Conservation (phyloP, 306 rosid genomes). For the Mucuna pruriens region DNA sequence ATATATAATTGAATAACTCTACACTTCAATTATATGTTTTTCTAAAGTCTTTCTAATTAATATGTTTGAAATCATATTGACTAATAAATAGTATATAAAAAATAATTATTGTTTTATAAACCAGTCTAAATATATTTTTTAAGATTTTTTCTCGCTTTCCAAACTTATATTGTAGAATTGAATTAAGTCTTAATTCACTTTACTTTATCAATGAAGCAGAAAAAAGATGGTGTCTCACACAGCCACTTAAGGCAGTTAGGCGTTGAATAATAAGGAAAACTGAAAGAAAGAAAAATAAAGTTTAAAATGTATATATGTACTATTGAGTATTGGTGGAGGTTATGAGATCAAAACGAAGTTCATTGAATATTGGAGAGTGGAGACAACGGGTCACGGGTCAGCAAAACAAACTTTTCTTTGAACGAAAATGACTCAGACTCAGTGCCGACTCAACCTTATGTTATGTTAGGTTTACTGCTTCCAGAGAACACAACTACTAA, state of each 20-base stretch:
- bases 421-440: slow-evolving; percentile 39
- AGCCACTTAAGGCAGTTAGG: slow-evolving; percentile 31
- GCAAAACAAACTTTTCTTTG: neutral
- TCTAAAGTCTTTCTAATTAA: neutral
- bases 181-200: no score
- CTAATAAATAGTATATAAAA: no score
- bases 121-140: no score
- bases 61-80: no score
- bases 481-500: neutral
- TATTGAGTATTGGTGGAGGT: neutral
- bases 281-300: neutral
- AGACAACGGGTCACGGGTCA: slow-evolving; percentile 39
- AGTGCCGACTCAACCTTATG: slow-evolving; percentile 20
- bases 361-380: slow-evolving; percentile 7
- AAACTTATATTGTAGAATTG: no score
- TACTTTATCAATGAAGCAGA: neutral
- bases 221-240: neutral
- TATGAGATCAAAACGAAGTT: neutral
- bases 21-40: neutral
- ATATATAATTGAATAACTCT: neutral
- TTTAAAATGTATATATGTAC: neutral
- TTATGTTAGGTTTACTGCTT: slow-evolving; percentile 17
- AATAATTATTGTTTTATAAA: no score
- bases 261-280: neutral
- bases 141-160: no score